Percentiles rank a stretch among this genome's conserved stretches.
Evolutionary conservation across 2,329 filamentous ascomycete genomes (phyloP).

Genomic region (Phialophora expanda): DNA sequence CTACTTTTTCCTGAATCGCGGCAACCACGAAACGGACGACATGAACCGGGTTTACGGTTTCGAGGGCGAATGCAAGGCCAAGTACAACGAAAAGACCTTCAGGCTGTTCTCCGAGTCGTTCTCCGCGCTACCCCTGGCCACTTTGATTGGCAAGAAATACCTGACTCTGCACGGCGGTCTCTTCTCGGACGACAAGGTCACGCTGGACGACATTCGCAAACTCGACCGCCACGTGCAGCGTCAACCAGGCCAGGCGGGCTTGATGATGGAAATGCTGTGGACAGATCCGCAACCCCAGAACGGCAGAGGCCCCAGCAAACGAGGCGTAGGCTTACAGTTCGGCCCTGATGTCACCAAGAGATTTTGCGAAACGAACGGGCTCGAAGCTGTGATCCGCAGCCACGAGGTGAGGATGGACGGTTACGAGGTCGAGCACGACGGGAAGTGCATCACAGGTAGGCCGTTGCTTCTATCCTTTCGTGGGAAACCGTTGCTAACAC

Average conservation of each 20-base stretch:
- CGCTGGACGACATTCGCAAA: conserved; percentile 91
- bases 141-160: conserved; percentile 70
- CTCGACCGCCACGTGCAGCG: conserved; percentile 87
- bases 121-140: conserved; percentile 89
- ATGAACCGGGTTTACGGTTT: conserved; percentile 99
- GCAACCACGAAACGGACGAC: conserved; percentile 98
- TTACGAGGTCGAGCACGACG: conserved; percentile 97
- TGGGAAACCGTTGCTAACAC: conserved; percentile 39
- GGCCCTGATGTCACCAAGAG: conserved; percentile 94
- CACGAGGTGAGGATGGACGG: conserved; percentile 99
- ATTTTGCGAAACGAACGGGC: conserved; percentile 94
- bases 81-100: conserved; percentile 95
- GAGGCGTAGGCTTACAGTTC: conserved; percentile 95
- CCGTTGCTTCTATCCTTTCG: conserved; percentile 31
- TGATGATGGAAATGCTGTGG: conserved; percentile 99
- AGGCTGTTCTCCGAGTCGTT: conserved; percentile 98
- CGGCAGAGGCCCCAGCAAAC: conserved; percentile 91
- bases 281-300: conserved; percentile 88
- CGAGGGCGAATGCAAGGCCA: conserved; percentile 96
- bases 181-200: conserved; percentile 70
- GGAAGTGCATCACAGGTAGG: conserved; percentile 88
- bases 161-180: conserved; percentile 40
- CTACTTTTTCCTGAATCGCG: conserved; percentile 92
- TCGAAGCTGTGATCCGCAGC: conserved; percentile 93
- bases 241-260: conserved; percentile 86